Evolutionary conservation across 768 basidiomycete species (phyloP).

Genomic region (Lentinula sp.): DNA sequence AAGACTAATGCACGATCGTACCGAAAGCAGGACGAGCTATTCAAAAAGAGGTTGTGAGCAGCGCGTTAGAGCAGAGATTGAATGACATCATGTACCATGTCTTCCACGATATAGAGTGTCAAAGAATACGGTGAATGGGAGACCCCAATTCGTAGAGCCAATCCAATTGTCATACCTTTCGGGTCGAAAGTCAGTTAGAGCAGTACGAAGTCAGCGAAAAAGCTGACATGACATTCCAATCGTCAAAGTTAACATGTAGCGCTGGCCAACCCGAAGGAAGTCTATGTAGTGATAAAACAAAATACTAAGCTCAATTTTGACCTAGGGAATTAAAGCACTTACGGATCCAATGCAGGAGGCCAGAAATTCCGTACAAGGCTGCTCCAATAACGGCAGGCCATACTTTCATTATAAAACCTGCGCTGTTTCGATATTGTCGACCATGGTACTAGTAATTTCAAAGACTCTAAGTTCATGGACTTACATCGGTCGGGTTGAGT

Average conservation of each 20-base stretch:
- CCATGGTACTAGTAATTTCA: not conserved
- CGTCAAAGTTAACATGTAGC: slow-evolving; percentile 9
- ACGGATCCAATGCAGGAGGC: slow-evolving; percentile 11
- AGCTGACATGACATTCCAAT: slow-evolving; percentile 13
- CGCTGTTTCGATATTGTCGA: not conserved
- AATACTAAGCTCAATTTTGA: slow-evolving; percentile 1
- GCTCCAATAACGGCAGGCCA: slow-evolving; percentile 7
- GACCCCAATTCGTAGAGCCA: not conserved
- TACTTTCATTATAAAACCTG: slow-evolving; percentile 8
- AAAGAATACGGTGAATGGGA: not conserved
- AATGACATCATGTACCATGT: not conserved
- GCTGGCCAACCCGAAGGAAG: slow-evolving; percentile 5
- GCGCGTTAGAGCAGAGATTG: not conserved
- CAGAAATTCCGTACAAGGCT: slow-evolving; percentile 7
- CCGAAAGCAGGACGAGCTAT: slow-evolving; percentile 5
- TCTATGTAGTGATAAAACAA: not conserved
- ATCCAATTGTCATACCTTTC: not conserved
- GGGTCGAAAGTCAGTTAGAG: not conserved
- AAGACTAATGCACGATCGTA: not conserved
- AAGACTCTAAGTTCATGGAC: not conserved
- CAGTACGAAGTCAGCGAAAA: too few relatives aligned
- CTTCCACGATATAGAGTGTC: not conserved
- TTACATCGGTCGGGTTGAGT: not conserved
- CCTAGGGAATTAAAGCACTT: not conserved
- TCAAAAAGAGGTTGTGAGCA: not conserved